Evolutionary conservation across 768 basidiomycete species (phyloP), one percentile per base, ranked within the genome.

Genomic region (Boletus vinaceobasis): DNA sequence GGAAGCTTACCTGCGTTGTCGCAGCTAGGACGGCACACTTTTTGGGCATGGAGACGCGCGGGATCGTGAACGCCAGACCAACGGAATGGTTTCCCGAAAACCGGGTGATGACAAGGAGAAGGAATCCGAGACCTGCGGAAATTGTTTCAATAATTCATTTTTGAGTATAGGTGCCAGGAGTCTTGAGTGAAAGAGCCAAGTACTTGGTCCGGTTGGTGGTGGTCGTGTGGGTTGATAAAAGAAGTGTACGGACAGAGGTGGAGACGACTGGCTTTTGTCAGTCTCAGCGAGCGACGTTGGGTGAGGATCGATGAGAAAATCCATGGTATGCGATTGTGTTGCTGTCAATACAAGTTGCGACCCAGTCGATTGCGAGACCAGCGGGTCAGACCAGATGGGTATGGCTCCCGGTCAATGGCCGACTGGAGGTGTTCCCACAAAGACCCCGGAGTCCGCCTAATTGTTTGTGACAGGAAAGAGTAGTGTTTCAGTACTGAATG

Each of bases 81-180:
- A n/a, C 15, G 26, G 33, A 43, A 17, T 9, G 23, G 23, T 47
- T 35, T 7, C 37, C 42, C 50, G 36, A 44, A 33, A 19, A 32
- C 46, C 14, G 29, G 35, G 32, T 21, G 32, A 44, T 53, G 50
- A 19, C 33, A 21, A 40, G 48, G 29, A 51, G 19, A 33, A 38
- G 49, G 40, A 21, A 35, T 7, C 15, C 36, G 36, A 48, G 31
- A 15, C 11, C 11, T 37, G 48, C 57, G 57, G 57, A 58, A 40
- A 58, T 59, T 59, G 51, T 40, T 29, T 58, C 45, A 15, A 31
- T 19, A 7, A 14, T 29, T 58, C 26, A 58, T 48, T 44, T 50
- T 19, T 36, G 57, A 17, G 21, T n/a, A 44, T 10, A 19, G 50
- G 57, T 53, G 58, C 5, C 57, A 52, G 58, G 43, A 59, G 58